Evolutionary conservation across 129 eudicot species (phyloP).

Genomic region (Artemisia tridentata): DNA sequence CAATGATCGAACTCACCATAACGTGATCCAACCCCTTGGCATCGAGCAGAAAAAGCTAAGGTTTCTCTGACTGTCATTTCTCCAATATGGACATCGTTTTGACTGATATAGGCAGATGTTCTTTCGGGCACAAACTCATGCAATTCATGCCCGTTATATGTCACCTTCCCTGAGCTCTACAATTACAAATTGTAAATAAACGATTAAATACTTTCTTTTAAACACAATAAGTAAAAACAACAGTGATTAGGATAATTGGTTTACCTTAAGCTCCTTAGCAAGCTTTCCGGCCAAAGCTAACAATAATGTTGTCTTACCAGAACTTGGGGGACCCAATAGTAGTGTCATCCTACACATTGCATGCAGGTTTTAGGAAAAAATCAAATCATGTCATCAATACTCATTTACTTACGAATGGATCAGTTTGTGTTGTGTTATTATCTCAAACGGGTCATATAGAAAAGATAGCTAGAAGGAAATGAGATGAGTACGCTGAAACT

Average conservation of each 20-base stretch:
- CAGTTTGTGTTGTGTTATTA: too few species aligned
- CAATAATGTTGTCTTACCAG: constrained; percentile 81
- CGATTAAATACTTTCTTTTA: background rate
- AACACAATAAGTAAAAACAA: background rate
- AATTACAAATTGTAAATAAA: constrained; percentile 6
- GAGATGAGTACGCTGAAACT: too few species aligned
- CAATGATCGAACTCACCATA: constrained; percentile 57
- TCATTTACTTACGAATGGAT: too few species aligned
- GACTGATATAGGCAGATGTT: constrained; percentile 91
- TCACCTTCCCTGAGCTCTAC: constrained; percentile 71
- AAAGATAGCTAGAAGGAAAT: too few species aligned
- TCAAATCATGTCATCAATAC: background rate
- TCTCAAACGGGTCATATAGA: too few species aligned
- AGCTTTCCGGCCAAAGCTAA: constrained; percentile 79
- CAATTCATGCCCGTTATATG: constrained; percentile 76
- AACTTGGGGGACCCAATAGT: constrained; percentile 90
- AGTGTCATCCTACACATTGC: constrained; percentile 67
- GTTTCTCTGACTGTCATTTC: constrained; percentile 97
- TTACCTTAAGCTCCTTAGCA: constrained; percentile 54
- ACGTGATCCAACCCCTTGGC: constrained; percentile 88
- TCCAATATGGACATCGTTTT: constrained; percentile 86
- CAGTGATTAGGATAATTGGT: background rate
- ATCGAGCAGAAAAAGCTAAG: constrained; percentile 77
- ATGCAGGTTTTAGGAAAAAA: constrained; percentile 2
- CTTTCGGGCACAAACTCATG: constrained; percentile 79